Evolutionary conservation across 2,329 filamentous ascomycete species (phyloP).

Genomic region (Sclerotinia borealis): DNA sequence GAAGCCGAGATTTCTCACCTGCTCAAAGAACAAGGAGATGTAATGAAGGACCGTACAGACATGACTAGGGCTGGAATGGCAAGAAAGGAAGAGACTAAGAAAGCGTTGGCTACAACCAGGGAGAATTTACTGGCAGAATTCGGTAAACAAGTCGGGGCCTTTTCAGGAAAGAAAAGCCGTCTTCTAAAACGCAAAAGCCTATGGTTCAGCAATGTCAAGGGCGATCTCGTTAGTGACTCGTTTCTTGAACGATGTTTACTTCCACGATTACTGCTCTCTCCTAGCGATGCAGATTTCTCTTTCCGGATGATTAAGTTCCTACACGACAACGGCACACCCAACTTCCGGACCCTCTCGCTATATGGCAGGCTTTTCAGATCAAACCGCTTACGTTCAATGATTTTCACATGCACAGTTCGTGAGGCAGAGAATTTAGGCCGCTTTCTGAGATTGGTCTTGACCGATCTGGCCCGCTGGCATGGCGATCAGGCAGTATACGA

Average conservation of each 20-base stretch:
- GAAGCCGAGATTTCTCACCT: slow-evolving; percentile 66
- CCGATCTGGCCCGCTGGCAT: slow-evolving; percentile 81
- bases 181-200: slow-evolving; percentile 68
- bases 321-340: slow-evolving; percentile 75
- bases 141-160: slow-evolving; percentile 60
- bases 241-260: slow-evolving; percentile 87
- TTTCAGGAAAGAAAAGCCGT: slow-evolving; percentile 60
- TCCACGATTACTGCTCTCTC: slow-evolving; percentile 78
- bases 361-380: slow-evolving; percentile 80
- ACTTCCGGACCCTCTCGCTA: slow-evolving; percentile 79
- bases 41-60: slow-evolving; percentile 68
- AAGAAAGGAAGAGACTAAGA: slow-evolving; percentile 65
- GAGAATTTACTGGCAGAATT: slow-evolving; percentile 68
- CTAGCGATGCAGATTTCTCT: slow-evolving; percentile 81
- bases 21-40: slow-evolving; percentile 57
- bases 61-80: slow-evolving; percentile 59
- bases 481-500: slow-evolving; percentile 69
- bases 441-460: slow-evolving; percentile 76
- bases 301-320: slow-evolving; percentile 83
- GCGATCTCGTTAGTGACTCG: slow-evolving; percentile 63
- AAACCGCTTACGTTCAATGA: slow-evolving; percentile 71
- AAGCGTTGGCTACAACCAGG: slow-evolving; percentile 61
- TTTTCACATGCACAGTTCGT: slow-evolving; percentile 83
- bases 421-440: slow-evolving; percentile 92
- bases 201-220: slow-evolving; percentile 68